These are phyloP conservation scores for Hansenula lynferdii DNA, from an alignment of 1,139 yeast species.

Conservation along the genomic window DNA sequence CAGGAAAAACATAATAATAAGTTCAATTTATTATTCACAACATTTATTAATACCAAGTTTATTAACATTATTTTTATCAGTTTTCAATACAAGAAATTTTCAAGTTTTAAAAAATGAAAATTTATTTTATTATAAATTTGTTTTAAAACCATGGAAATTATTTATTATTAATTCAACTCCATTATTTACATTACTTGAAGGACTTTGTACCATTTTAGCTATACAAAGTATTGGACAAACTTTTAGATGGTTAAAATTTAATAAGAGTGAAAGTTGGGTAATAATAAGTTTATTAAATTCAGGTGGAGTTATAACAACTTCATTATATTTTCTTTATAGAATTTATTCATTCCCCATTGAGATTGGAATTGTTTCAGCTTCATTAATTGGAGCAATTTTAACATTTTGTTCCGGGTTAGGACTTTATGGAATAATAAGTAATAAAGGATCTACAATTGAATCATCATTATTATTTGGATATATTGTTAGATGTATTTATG, in stretches of 20 bases:
- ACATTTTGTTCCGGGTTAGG: slow-evolving; percentile 75
- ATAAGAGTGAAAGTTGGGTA: slow-evolving; percentile 67
- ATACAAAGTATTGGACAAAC: slow-evolving; percentile 91
- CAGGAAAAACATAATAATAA: slow-evolving; percentile 46
- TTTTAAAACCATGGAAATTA: slow-evolving; percentile 61
- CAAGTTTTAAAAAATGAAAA: slow-evolving; percentile 14
- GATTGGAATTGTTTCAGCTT: slow-evolving; percentile 69
- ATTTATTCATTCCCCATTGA: slow-evolving; percentile 73
- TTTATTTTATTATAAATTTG: slow-evolving; percentile 27
- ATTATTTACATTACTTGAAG: slow-evolving; percentile 82
- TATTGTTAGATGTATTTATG: slow-evolving; percentile 87
- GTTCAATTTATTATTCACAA: slow-evolving; percentile 68
- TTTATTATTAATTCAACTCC: slow-evolving; percentile 80
- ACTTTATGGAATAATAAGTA: slow-evolving; percentile 76
- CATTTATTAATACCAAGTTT: slow-evolving; percentile 81
- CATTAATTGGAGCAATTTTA: slow-evolving; percentile 78
- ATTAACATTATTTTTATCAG: slow-evolving; percentile 64
- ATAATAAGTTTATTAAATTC: slow-evolving; percentile 69
- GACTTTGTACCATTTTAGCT: slow-evolving; percentile 82
- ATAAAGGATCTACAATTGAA: slow-evolving; percentile 85
- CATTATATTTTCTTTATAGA: slow-evolving; percentile 74
- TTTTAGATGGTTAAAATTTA: slow-evolving; percentile 57
- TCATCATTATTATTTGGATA: slow-evolving; percentile 83
- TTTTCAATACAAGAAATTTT: slow-evolving; percentile 33
- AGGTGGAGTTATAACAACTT: slow-evolving; percentile 70